A percentile compares a stretch with the other conserved stretches of the same genome.
Evolutionary conservation across 352 stramenopile species (phyloP).

Genomic region (Phytophthora melonis): DNA sequence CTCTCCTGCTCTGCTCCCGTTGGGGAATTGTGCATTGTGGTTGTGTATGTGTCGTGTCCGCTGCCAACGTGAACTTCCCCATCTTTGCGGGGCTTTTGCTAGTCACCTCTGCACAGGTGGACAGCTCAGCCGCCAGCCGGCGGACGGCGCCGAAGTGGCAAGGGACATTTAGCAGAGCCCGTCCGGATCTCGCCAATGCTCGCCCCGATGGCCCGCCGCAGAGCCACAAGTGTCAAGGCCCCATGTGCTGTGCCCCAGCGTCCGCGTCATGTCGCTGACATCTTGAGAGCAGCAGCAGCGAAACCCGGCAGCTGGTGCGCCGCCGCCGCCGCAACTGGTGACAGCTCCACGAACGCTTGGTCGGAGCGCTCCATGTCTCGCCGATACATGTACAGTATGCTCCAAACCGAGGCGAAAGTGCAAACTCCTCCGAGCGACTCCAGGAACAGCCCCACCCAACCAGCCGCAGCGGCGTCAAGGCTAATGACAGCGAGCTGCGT

Average conservation of each 20-base stretch:
- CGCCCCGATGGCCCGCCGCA: conserved; percentile 24
- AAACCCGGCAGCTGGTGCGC: conserved; percentile 24
- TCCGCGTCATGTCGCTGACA: conserved; percentile 45
- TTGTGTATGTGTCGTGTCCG: not conserved
- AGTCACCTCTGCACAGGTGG: conserved; percentile 28
- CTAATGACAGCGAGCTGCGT: not conserved
- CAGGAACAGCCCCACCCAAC: not conserved
- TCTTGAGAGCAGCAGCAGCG: conserved; percentile 33
- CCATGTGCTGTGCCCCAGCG: conserved; percentile 39
- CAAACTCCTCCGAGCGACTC: not conserved
- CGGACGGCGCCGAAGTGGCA: conserved; percentile 38
- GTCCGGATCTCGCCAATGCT: conserved; percentile 31
- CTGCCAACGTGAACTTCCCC: conserved; percentile 29
- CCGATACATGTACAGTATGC: no score
- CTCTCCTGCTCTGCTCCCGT: not conserved
- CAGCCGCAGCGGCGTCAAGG: not conserved
- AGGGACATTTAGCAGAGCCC: conserved; percentile 45
- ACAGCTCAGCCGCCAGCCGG: conserved; percentile 17
- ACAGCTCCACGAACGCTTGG: conserved; percentile 21
- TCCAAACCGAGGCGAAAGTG: conserved; percentile 12
- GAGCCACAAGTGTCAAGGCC: conserved; percentile 36
- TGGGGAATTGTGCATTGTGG: not conserved
- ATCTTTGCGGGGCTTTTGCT: conserved; percentile 29
- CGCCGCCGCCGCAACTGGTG: conserved; percentile 23
- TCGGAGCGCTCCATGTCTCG: conserved; percentile 27